Evolutionary conservation across 768 basidiomycete genomes (phyloP).

Genomic region (Cystofilobasidium capitatum): DNA sequence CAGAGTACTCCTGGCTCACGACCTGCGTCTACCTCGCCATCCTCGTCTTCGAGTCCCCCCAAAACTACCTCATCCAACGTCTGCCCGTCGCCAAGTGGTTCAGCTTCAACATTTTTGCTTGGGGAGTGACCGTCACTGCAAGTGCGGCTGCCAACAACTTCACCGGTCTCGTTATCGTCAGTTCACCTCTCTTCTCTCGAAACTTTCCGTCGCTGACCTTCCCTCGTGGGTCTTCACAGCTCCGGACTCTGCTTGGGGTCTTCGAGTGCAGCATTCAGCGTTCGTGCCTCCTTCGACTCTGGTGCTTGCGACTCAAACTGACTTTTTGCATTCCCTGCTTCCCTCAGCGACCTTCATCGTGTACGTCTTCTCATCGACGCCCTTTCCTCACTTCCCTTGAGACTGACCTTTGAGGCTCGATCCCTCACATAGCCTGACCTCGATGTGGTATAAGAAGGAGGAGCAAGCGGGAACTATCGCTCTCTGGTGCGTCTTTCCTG

Average conservation of each 20-base stretch:
- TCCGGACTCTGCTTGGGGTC: conserved; percentile 11
- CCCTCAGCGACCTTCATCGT: too few species aligned
- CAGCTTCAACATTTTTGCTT: conserved; percentile 32
- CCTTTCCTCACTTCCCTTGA: too few species aligned
- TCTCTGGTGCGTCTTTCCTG: background rate
- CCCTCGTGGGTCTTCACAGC: background rate
- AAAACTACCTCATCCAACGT: conserved; percentile 47
- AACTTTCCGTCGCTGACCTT: background rate
- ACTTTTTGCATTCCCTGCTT: too few species aligned
- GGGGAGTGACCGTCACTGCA: conserved; percentile 42
- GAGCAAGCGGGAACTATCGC: conserved; percentile 9
- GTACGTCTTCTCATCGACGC: too few species aligned
- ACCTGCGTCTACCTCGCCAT: conserved; percentile 25
- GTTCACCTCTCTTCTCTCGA: background rate
- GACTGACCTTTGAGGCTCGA: too few species aligned
- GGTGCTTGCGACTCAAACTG: too few species aligned
- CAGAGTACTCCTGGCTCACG: background rate
- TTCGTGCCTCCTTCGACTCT: too few species aligned
- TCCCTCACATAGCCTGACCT: background rate
- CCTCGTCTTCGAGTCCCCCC: conserved; percentile 46
- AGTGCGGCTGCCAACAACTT: conserved; percentile 44
- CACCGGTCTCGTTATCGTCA: conserved; percentile 40
- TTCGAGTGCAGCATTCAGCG: conserved; percentile 20
- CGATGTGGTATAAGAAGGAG: conserved; percentile 18
- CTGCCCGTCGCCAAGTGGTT: conserved; percentile 38